Base-by-base conservation (phyloP, 306 rosid genomes). In the Dryas octopetala region DNA sequence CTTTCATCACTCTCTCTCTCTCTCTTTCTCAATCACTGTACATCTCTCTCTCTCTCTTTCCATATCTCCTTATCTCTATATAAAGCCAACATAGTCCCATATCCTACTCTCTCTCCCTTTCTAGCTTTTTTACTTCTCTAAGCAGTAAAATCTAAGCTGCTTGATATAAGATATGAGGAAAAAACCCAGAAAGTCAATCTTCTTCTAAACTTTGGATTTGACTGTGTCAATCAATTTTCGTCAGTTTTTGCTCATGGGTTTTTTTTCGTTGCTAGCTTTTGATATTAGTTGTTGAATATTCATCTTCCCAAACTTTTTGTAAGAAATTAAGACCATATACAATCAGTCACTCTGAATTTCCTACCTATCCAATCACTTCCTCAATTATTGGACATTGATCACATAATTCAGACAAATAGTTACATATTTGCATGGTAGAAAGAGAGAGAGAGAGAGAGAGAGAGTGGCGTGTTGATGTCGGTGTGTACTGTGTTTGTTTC, bases 51-150 rank as follows among this genome's bases (percentile, higher is more conserved):
- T 61, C 68, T 68, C 40, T 69, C 71, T 50, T 7, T 67, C 54
- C 55, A 55, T 70, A 45, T 73, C 70, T 66, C 72, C 32, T 28
- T 57, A 15, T 40, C 16, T 68, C 43, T 58, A 80, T 73, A 84
- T 71, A 85, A 81, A 74, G 55, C 83, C 80, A 63, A 76, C 68
- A 23, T 23, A 70, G 72, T 74, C 78, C 79, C 78, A 61, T 47
- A 52, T 50, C 52, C 47, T 28, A 40, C 53, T 58, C 78, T 68
- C 70, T 62, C 65, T 61, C 74, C 72, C 28, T 69, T 28, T 61
- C 69, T 44, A 32, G 38, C 63, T 74, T 41, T 57, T 28, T 64
- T 28, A 53, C 74, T 60, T 61, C 80, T 76, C 62, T 60, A 62
- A 77, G 70, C 69, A 32, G 62, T 74, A 14, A 72, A 8, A 66